Base-by-base conservation (phyloP, 1,284 basidiomycete genomes). In the Porogramme epimiltina region DNA sequence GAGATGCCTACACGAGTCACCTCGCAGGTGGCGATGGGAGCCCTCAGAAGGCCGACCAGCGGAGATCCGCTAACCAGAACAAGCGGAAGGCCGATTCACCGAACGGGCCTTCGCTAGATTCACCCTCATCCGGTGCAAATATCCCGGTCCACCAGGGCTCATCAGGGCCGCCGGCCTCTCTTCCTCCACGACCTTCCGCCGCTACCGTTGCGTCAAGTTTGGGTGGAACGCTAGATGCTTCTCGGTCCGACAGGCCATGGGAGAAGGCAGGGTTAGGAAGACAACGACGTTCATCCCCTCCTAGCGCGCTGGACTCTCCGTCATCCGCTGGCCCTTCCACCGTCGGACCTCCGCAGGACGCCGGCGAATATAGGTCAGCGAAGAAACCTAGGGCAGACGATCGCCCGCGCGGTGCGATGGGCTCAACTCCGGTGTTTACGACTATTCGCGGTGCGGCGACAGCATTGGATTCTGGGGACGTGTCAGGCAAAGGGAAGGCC, bases 351-450 rank as follows among this genome's bases (percentile, higher is more conserved):
- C 34, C 42, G 62, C 41, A 59, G 61, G 4, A n/a, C 33, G 25
- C 60, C 62, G 28, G 8, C 28, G 28, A 6, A 15, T 66, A 65
- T 8, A 31, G 28, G 28, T 65, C 68, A 23, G 52, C 62, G 31
- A 77, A 78, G 58, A 68, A 69, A 42, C 54, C 66, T 48, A 71
- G 65, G 59, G 67, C 31, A 39, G 55, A 62, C 26, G 41, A 45
- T 19, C 46, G 51, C 18, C 26, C 4, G 42, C 37, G 41, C 8
- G 42, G 34, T 11, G 39, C 41, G 8, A 31, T 31, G 28, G 28
- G 13, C 8, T 13, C 28, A 31, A 6, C 28, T 6, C 28, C 28
- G 13, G 28, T 6, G 13, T 31, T 13, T 13, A 31, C 28, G 28
- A 8, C 28, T 13, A 31, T 31, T 31, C 28, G 28, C 28, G 28